Base-by-base conservation (phyloP, 306 rosid species). In the Citrullus amarus region DNA sequence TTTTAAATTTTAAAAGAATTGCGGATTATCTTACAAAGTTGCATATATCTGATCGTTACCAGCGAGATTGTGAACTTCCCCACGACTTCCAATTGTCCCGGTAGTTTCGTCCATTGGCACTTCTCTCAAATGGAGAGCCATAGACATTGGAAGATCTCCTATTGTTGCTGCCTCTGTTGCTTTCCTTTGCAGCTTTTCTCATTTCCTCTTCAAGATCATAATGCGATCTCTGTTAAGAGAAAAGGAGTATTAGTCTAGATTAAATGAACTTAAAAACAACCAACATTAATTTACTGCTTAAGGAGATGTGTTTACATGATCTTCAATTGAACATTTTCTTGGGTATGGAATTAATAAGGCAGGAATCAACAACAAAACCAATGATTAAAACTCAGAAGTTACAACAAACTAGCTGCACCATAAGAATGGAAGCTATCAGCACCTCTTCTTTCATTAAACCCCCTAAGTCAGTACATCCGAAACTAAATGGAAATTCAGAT, bases 181-280 rank as follows among this genome's bases (percentile, higher is more conserved):
- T 80, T 79, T 79, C 82, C 76, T 86, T 89, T 36, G 83, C 46
- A 67, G 87, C 71, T 83, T 85, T 94, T 78, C 96, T 90, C 79
- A 87, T 16, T 73, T 89, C 96, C 91, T 95, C 96, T 75, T 92
- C 95, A 63, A 90, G 56, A 85, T 95, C 98, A 81, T 92, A 90
- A 53, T 92, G 88, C 15, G 95, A 80, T 38, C 96, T 95, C 98
- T 95, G 89, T 79, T 48, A 18, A 81, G 39, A 61, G 32, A 58
- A 77, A 70, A 58, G 16, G 14, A 50, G 80, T 79, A 71, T 41
- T 30, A 51, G 82, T 78, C 70, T 13, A 65, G 71, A 32, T 15
- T n/a, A 38, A 41, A 67, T 18, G 32, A 0, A 65, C 8, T 15
- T 18, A 67, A n/a, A 36, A 67, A 9, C 51, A 39, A 1, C 20